Conservation (phyloP, 441 rosid genomes). For the Populus trichocarpa region DNA sequence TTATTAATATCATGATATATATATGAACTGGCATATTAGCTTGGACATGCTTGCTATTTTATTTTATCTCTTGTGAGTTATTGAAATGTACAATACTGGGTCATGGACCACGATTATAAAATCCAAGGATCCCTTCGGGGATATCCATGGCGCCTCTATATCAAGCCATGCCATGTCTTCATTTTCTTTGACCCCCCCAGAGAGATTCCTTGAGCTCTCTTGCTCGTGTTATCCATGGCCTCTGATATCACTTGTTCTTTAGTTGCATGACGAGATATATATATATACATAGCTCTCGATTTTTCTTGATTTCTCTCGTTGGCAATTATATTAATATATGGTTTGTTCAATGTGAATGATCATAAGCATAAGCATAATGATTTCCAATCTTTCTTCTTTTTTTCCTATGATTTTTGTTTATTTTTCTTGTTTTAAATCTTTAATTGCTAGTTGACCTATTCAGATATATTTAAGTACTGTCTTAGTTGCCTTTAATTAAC, state of each 20-base stretch:
- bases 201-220: not conserved
- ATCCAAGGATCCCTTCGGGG: not conserved
- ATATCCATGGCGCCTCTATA: not conserved
- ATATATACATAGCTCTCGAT: not conserved
- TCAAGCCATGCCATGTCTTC: no score
- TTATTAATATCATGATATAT: constrained; percentile 6
- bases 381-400: not conserved
- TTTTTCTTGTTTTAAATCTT: no score
- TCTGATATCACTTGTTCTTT: not conserved
- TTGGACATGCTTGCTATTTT: no score
- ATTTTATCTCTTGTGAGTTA: no score
- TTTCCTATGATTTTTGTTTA: not conserved
- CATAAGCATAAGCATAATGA: not conserved
- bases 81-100: not conserved
- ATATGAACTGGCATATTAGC: not conserved
- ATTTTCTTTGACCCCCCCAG: no score
- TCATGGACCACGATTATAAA: not conserved
- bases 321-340: not conserved
- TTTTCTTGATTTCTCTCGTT: not conserved
- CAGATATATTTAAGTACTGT: no score
- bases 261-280: not conserved
- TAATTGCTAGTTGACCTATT: not conserved
- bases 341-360: not conserved
- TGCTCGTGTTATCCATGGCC: not conserved
- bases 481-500: no score